Evolutionary conservation across 306 rosid species (phyloP), one percentile per base, ranked within the genome.

Genomic region (Lathyrus tuberosus): DNA sequence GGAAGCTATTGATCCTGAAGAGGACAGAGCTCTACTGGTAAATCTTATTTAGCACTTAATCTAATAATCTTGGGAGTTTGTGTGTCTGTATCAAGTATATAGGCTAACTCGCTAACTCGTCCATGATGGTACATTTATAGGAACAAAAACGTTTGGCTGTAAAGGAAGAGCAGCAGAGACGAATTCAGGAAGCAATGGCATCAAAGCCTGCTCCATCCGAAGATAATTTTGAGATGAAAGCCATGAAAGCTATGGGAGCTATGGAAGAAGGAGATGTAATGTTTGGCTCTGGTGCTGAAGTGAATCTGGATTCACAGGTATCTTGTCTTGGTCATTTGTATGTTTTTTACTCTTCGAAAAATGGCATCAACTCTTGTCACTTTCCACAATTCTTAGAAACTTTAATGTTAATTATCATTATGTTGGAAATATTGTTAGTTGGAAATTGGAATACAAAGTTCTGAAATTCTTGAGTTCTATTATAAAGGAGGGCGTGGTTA

Each of bases 231-330:
- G 96, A 93, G 85, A 76, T 82, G 85, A 93, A 90, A 71, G 97
- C 97, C 66, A 81, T 89, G 76, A 93, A 90, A 81, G 86, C 83
- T 56, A 93, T 93, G 98, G 98, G 98, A 53, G 83, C 86, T 75
- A 81, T 88, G 91, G 98, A 88, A 80, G 98, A 93, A 67, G 98
- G 97, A 31, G 98, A 94, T 79, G 96, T 97, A 57, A 85, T 90
- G 62, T 85, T 94, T 69, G 97, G 97, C 47, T 84, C 90, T 44
- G 87, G 86, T 72, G 92, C 95, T 68, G 98, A 88, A 88, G 95
- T 90, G 76, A 94, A 84, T 75, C 71, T 94, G 16, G 97, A 93
- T 72, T 90, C 98, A 9, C 98, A 93, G 97, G 98, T 93, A 52
- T 37, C 17, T 9, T 60, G 35, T 66, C 70, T 60, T 18, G 51